phyloP scores from a whole-genome alignment of 1,284 basidiomycete genomes.

The Stygiomarasmius scandens region DNA sequence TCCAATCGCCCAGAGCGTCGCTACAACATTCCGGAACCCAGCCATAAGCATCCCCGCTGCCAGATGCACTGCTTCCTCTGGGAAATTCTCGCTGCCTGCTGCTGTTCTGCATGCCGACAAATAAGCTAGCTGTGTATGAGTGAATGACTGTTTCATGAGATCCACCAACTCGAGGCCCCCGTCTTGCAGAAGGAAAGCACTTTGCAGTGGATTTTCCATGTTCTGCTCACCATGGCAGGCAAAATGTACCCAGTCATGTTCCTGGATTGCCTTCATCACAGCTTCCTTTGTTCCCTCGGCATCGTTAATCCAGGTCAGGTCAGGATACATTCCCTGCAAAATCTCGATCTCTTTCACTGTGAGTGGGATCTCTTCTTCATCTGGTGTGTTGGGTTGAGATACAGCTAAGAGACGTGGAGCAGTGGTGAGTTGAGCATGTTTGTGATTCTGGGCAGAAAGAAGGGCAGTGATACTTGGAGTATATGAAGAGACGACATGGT shows the following conservation, averaged over 20 bases:
- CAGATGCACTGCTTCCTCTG: slow-evolving; percentile 25
- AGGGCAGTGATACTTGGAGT: slow-evolving; percentile 3
- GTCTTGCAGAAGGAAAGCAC: slow-evolving; percentile 11
- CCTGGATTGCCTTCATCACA: slow-evolving; percentile 8
- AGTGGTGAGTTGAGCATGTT: background rate
- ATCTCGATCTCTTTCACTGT: background rate
- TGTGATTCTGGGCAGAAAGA: background rate
- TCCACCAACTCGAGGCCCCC: background rate
- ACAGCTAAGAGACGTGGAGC: background rate
- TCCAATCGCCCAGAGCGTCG: slow-evolving; percentile 25
- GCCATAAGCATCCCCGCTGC: slow-evolving; percentile 26
- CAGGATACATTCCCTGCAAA: background rate
- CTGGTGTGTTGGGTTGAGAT: background rate
- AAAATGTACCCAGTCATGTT: slow-evolving; percentile 11
- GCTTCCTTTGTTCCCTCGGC: slow-evolving; percentile 8
- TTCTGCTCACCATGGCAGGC: slow-evolving; percentile 3
- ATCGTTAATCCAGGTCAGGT: background rate
- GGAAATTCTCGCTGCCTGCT: slow-evolving; percentile 14
- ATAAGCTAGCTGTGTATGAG: slow-evolving; percentile 21
- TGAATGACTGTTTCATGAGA: background rate
- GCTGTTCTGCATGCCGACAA: slow-evolving; percentile 29
- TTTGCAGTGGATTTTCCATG: slow-evolving; percentile 2
- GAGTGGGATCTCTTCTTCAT: background rate
- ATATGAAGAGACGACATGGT: slow-evolving; percentile 7
- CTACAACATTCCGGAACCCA: slow-evolving; percentile 25